Conservation (phyloP, 441 rosid genomes). For the Erodium trifolium region DNA sequence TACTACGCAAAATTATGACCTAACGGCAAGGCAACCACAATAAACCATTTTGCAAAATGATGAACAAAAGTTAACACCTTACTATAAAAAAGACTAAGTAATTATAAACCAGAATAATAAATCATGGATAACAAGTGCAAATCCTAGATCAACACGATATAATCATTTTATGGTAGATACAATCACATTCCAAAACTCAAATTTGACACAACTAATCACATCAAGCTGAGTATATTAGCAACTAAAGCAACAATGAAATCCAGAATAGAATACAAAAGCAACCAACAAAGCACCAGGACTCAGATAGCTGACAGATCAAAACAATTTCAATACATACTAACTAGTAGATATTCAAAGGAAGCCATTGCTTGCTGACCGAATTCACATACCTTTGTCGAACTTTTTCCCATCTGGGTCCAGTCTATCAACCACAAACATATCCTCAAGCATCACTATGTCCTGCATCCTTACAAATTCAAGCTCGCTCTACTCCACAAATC, state of each 20-base stretch:
- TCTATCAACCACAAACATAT: background rate
- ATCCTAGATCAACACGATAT: background rate
- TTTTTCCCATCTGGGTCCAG: slow-evolving; percentile 3
- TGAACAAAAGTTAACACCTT: background rate
- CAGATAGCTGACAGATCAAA: no score
- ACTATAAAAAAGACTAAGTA: background rate
- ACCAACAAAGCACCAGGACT: background rate
- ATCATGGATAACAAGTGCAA: background rate
- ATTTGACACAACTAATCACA: background rate
- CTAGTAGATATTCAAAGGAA: no score
- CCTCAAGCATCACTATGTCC: slow-evolving; percentile 7
- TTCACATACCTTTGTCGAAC: background rate
- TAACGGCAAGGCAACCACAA: background rate
- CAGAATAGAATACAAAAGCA: background rate
- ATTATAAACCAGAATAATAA: background rate
- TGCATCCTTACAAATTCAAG: background rate
- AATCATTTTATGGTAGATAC: background rate
- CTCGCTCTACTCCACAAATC: background rate
- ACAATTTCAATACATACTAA: no score
- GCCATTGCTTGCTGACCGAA: no score
- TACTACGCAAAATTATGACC: background rate
- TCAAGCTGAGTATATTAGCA: background rate
- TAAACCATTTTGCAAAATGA: background rate
- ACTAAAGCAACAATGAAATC: background rate
- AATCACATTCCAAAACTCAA: background rate